Evolutionary conservation across 345 rosid species (phyloP), one percentile per base, ranked within the genome.

Genomic region (Aegle marmelos): DNA sequence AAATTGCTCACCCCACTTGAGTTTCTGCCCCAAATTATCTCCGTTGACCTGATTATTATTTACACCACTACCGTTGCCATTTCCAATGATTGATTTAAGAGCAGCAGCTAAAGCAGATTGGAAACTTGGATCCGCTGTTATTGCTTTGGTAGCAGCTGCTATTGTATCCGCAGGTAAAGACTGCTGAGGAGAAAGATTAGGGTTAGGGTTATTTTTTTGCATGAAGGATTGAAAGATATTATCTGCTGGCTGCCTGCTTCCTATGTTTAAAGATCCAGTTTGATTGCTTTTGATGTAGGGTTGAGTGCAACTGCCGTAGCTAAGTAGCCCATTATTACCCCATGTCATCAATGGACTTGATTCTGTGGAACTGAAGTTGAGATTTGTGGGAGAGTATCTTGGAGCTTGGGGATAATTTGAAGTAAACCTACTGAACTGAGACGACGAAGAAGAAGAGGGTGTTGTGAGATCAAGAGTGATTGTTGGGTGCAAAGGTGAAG

Each of bases 391-490:
- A 67, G 86, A 31, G 62, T 85, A 83, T 30, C 71, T 86, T 25
- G 75, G 39, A 0, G 68, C 82, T 31, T 72, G 33, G 0, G 74
- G 61, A 31, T 84, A 58, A 16, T 9, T 83, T 71, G 84, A 62
- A 45, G 83, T 79, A 73, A 84, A 83, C 66, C 81, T 85, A 74
- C 79, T 83, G 77, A 74, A 88, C 56, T 76, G 85, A 24, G 88
- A 77, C 0, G 92, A 61, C 6, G 86, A 78, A 9, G 86, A 74
- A 4, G 86, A 68, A 5, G 82, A 64, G 4, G 36, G 21, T 27
- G 93, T 79, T 69, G 97, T 90, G 79, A 95, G 97, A 82, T 95
- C 99, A 37, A 95, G 91, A 64, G 96, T 95, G 82, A 95, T 85
- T 39, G 96, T 92, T 9, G 95, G 95, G 83, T 86, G 88, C 2